phyloP scores from a whole-genome alignment of 768 basidiomycete genomes.

The Amanita jacksonii region DNA sequence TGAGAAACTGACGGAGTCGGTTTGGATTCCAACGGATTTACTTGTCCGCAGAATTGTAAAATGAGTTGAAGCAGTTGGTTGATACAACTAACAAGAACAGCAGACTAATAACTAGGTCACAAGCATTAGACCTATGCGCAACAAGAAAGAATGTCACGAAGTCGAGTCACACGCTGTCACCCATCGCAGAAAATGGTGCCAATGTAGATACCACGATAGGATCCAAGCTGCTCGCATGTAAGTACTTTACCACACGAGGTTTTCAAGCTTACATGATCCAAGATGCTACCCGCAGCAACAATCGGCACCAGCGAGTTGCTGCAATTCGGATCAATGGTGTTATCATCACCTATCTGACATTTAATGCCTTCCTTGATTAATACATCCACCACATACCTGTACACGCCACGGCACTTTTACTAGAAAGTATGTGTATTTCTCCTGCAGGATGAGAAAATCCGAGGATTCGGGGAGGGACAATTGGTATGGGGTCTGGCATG shows the following conservation, averaged over 20 bases:
- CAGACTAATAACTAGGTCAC: too few relatives aligned
- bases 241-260: neutral
- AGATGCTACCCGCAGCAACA: constrained; percentile 36
- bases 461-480: constrained; percentile 40
- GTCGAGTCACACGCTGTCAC: too few relatives aligned
- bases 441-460: constrained; percentile 45
- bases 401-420: constrained; percentile 27
- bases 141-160: too few relatives aligned
- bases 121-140: too few relatives aligned
- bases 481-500: constrained; percentile 38
- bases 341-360: constrained; percentile 35
- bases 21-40: too few relatives aligned
- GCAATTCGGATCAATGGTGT: constrained; percentile 44
- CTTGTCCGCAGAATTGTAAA: too few relatives aligned
- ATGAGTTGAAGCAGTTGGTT: too few relatives aligned
- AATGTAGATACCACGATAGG: constrained; percentile 42
- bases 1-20: too few relatives aligned
- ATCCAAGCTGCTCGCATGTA: constrained; percentile 29
- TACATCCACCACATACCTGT: constrained; percentile 18
- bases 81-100: too few relatives aligned
- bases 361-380: too few relatives aligned
- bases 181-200: constrained; percentile 34
- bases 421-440: constrained; percentile 44
- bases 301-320: constrained; percentile 45
- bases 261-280: constrained; percentile 35